Evolutionary conservation across 305 asterid species (phyloP), one percentile per base, ranked within the genome.

Genomic region (Fraxinus angustifolia): DNA sequence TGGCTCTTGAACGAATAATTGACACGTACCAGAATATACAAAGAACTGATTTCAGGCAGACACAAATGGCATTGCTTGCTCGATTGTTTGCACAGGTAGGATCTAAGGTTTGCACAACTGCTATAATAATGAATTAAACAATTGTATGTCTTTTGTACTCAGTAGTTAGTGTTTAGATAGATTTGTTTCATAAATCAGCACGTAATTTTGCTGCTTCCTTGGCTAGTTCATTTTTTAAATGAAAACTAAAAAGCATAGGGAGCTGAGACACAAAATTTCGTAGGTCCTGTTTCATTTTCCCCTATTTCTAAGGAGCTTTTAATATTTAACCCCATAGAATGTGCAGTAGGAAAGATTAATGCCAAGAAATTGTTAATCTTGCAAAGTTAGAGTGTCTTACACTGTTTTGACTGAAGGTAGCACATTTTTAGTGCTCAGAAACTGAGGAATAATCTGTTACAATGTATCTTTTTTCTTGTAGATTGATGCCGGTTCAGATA

Each of bases 31-130:
- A 87, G 89, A 84, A 86, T 84, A 85, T 91, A 65, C 87, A 81
- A 85, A 92, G 86, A 82, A 82, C 93, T 79, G 91, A 91, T 81
- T 80, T 83, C 83, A 89, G 85, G 88, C 93, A 92, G 82, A 90
- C 93, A 87, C 98, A 93, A 82, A 91, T 90, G 87, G 90, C 93
- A 76, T 85, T 96, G 88, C 91, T 94, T 76, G 94, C 99, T 77
- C 93, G 98, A 74, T 88, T 96, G 91, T 92, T 93, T 84, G 96
- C 97, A 71, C 97, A 90, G 98, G 98, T 95, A 82, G 91, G 91
- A 75, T 83, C 79, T 82, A 77, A 70, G 86, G 76, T 53, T 83
- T 78, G 80, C 31, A 83, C 82, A 65, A 38, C 72, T 70, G 72
- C 40, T 75, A 79, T 78, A 65, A 35, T 78, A 75, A 78, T 48